Base-by-base conservation (phyloP, 257 asterid species). In the Solanum pennellii region DNA sequence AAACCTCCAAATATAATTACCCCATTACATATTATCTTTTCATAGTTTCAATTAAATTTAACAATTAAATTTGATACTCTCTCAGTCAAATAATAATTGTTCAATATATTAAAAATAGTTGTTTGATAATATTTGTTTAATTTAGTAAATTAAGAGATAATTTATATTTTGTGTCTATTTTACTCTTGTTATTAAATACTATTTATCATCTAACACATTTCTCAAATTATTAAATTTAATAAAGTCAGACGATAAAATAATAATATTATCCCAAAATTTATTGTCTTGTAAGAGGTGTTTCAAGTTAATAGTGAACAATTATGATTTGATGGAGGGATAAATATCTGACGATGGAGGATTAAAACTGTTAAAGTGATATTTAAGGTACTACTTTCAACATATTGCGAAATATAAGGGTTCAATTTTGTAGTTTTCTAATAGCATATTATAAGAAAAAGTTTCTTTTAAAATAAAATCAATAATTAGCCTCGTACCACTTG, bases 271-370 rank as follows among this genome's bases (percentile, higher is more conserved):
- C 1, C 7, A 5, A 5, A 35, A 5, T 35, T 35, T 35, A 35
- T 37, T 6, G 1, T 37, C 7, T 37, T 0, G 1, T 37, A 37
- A 37, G 0, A 1, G 0, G 1, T 37, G 7, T 37, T 1, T 6
- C 39, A 37, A 37, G 39, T 37, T 1, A 37, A 37, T 37, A 37
- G 39, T 37, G 2, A 37, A 37, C 39, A 37, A 37, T 37, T 37
- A 37, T 37, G 2, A 1, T 37, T 37, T 0, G 39, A 37, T 1
- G 7, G 39, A 6, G 39, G 23, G 27, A 60, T 69, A 69, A 69
- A 69, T 15, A 69, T 69, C 1, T 3, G 41, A 69, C 16, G 41
- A 14, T 71, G 37, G 37, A 15, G 23, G 1, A 71, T 7, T 71
- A 71, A 31, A 69, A 31, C 18, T 31, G 23, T 2, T 16, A 18